phyloP scores from a whole-genome alignment of 441 rosid species.

The Brassica hybrid region DNA sequence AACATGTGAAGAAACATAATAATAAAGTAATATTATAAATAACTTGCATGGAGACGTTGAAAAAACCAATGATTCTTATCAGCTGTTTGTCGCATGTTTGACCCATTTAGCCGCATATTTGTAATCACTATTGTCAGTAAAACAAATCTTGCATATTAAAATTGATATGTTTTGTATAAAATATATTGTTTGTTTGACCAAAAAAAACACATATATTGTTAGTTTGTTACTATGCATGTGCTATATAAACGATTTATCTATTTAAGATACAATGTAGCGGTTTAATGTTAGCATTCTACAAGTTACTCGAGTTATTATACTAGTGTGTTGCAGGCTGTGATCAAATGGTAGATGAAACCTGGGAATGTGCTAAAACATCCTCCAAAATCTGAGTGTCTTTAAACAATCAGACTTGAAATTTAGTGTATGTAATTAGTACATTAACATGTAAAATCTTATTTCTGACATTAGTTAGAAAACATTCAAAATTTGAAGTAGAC shows the following conservation, averaged over 20 bases:
- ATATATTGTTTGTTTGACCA: not conserved
- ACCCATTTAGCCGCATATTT: constrained; percentile 35
- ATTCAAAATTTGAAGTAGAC: too few species aligned
- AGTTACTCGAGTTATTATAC: not conserved
- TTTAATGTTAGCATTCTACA: not conserved
- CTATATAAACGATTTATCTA: not conserved
- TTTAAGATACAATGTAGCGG: not conserved
- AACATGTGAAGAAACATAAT: too few species aligned
- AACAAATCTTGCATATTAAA: not conserved
- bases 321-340: too few species aligned
- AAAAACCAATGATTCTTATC: not conserved
- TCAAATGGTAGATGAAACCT: not conserved
- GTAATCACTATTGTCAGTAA: constrained; percentile 13
- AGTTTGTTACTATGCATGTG: not conserved
- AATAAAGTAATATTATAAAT: not conserved
- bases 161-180: not conserved
- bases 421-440: too few species aligned
- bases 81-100: constrained; percentile 18
- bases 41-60: constrained; percentile 11
- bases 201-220: too few species aligned
- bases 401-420: too few species aligned
- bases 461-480: too few species aligned
- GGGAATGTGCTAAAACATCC: not conserved
- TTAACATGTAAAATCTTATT: too few species aligned
- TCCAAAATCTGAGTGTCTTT: not conserved